phyloP scores from a whole-genome alignment of 2,329 filamentous ascomycete genomes.

The Penicillium digitatum region DNA sequence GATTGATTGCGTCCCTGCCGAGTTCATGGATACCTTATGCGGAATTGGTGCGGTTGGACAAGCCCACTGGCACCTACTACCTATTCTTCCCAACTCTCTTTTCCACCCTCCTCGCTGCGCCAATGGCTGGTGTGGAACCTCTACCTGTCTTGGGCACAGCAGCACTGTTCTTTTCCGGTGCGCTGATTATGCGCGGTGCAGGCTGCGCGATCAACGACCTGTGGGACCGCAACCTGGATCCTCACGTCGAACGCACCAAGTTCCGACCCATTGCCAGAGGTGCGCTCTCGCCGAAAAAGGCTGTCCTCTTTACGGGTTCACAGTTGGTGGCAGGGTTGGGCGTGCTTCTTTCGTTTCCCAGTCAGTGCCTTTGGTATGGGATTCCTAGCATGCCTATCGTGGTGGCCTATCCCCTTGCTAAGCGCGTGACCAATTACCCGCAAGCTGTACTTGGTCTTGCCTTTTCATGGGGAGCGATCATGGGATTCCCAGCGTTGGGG shows the following conservation, averaged over 20 bases:
- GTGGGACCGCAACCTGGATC: constrained; percentile 53
- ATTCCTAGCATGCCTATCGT: constrained; percentile 45
- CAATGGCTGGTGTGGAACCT: constrained; percentile 34
- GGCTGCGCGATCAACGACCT: constrained; percentile 56
- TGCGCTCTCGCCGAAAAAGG: constrained; percentile 46
- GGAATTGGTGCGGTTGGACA: constrained; percentile 52
- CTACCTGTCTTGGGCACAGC: constrained; percentile 38
- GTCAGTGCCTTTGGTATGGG: constrained; percentile 43
- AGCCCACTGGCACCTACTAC: constrained; percentile 51
- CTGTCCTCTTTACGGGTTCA: constrained; percentile 43
- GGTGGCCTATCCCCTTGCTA: constrained; percentile 50
- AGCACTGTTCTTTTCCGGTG: constrained; percentile 42
- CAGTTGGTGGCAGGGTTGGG: constrained; percentile 43
- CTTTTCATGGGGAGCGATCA: constrained; percentile 51
- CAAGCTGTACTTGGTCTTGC: constrained; percentile 51
- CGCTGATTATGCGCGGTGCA: constrained; percentile 50
- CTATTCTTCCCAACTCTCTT: constrained; percentile 53
- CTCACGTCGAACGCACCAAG: constrained; percentile 49
- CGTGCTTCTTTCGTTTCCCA: constrained; percentile 44
- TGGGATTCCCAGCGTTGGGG: constrained; percentile 47
- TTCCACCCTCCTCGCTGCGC: constrained; percentile 45
- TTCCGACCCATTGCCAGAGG: constrained; percentile 51
- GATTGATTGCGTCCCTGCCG: constrained; percentile 47
- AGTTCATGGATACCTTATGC: constrained; percentile 53
- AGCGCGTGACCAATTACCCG: constrained; percentile 52